phyloP scores from a whole-genome alignment of 768 basidiomycete genomes.

The Tulasnella sp. region DNA sequence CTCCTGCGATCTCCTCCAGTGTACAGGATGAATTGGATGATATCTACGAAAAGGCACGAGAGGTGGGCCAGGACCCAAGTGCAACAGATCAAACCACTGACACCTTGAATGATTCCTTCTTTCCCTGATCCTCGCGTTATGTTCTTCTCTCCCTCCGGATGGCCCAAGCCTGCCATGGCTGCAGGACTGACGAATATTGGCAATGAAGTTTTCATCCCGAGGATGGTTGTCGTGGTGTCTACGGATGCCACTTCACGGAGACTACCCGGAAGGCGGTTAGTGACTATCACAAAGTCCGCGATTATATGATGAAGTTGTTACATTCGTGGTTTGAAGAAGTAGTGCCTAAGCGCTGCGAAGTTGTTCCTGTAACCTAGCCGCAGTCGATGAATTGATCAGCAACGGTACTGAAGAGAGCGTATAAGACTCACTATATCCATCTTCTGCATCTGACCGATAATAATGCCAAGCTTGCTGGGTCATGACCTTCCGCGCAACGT shows the following conservation, averaged over 20 bases:
- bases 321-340: slow-evolving; percentile 22
- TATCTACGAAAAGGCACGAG: background rate
- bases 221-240: slow-evolving; percentile 27
- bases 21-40: slow-evolving; percentile 18
- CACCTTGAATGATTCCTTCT: slow-evolving; percentile 38
- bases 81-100: slow-evolving; percentile 26
- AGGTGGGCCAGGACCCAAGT: no score
- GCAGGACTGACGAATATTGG: slow-evolving; percentile 36
- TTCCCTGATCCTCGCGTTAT: slow-evolving; percentile 35
- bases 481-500: slow-evolving; percentile 29
- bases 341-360: slow-evolving; percentile 7
- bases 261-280: background rate
- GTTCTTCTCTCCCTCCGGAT: slow-evolving; percentile 42
- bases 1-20: slow-evolving; percentile 18
- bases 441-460: slow-evolving; percentile 22
- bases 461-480: slow-evolving; percentile 31
- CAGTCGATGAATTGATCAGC: background rate
- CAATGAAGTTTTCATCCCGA: slow-evolving; percentile 26
- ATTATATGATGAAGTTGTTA: background rate
- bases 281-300: background rate
- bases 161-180: slow-evolving; percentile 35
- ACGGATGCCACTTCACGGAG: slow-evolving; percentile 26
- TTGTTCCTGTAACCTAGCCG: slow-evolving; percentile 13
- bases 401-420: background rate
- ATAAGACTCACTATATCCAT: slow-evolving; percentile 9